Percentiles rank a stretch among this genome's conserved stretches.
These are phyloP conservation scores for Diaporthe nobilis DNA, from an alignment of 2,329 filamentous ascomycete genomes.

Conservation along the genomic window DNA sequence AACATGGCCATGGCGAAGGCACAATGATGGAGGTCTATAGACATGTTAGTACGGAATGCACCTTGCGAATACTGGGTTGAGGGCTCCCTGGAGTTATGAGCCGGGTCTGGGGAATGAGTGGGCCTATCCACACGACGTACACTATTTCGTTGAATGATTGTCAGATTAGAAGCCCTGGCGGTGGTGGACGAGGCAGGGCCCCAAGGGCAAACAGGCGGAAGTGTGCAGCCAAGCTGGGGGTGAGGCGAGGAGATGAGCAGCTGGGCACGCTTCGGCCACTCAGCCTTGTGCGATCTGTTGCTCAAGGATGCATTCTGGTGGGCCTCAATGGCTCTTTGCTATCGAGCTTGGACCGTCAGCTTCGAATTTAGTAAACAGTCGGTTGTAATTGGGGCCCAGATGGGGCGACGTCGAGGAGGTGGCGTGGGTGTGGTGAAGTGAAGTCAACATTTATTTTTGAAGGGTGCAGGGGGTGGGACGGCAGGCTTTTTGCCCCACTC, in stretches of 20 bases:
- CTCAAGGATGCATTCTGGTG: background rate
- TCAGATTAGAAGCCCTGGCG: background rate
- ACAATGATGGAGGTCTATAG: background rate
- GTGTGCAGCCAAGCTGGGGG: background rate
- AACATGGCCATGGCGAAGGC: constrained; percentile 23
- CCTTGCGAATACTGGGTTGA: too few species aligned
- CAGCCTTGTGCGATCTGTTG: background rate
- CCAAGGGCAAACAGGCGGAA: background rate
- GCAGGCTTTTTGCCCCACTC: background rate
- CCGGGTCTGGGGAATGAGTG: background rate
- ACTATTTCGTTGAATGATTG: background rate
- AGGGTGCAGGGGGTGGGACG: background rate
- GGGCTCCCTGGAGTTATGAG: background rate
- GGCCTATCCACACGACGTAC: background rate
- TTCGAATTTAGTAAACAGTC: background rate
- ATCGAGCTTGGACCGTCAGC: background rate
- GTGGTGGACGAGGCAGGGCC: background rate
- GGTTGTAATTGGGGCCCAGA: background rate
- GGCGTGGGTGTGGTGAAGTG: background rate
- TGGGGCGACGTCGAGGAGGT: background rate
- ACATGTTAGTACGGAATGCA: background rate
- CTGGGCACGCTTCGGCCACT: background rate
- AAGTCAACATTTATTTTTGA: constrained; percentile 34
- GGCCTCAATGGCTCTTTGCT: background rate
- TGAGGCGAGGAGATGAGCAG: background rate